Base-by-base conservation (phyloP, 768 basidiomycete genomes). In the Crepidotus variabilis region DNA sequence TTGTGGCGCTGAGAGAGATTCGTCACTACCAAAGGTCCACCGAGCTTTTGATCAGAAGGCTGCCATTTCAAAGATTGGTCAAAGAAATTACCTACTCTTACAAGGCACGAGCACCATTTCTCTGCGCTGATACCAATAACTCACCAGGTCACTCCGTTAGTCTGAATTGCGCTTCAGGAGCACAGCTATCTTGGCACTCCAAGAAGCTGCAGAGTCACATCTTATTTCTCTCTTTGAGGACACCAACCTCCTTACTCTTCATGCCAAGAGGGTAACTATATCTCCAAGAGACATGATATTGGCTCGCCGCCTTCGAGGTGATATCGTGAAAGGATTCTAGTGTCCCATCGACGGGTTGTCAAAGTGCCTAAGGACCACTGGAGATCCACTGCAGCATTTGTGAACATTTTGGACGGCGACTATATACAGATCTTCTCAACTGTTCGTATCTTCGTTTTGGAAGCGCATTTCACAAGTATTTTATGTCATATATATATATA, bases 51-150 rank as follows among this genome's bases (percentile, higher is more conserved):
- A 84, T 85, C 65, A 78, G 82, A 64, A 85, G 84, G 70, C 78
- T 81, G 22, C 80, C 81, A 62, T 88, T 88, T 78, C 85, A 87
- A 67, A 79, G 86, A 57, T 78, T 88, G 57, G 87, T 89, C 56
- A 84, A 86, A 71, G 87, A 89, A 70, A 90, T 89, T 63, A 86
- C 87, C 49, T 87, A 88, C 73, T 87, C 89, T 72, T 88, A 87
- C 82, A 89, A 88, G 78, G 80, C 78, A 46, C 34, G 72, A 65
- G 11, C 20, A 4, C 14, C 24, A n/a, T 18, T 10, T 6, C 36
- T n/a, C n/a, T n/a, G n/a, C n/a, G n/a, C n/a, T n/a, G n/a, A n/a
- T n/a, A n/a, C n/a, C n/a, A n/a, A n/a, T n/a, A n/a, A n/a, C n/a
- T n/a, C n/a, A n/a, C n/a, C n/a, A n/a, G n/a, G n/a, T n/a, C n/a